Percentiles rank a stretch among this genome's conserved stretches.
Conservation (phyloP, 2,329 filamentous ascomycete species). For the Eutypella sp. region DNA sequence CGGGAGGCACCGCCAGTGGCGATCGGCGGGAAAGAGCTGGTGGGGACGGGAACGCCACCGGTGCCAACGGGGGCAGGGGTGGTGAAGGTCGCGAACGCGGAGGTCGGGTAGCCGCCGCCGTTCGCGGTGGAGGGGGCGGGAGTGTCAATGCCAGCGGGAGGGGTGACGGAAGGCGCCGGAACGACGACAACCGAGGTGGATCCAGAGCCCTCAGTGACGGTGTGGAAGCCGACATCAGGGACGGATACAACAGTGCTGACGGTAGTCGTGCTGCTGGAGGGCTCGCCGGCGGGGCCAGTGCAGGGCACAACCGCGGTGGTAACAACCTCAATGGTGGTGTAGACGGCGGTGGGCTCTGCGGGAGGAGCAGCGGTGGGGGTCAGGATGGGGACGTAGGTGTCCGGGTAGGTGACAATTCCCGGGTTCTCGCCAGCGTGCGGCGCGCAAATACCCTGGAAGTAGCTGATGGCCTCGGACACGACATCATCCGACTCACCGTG, state of each 20-base stretch:
- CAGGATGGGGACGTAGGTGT: slow-evolving; percentile 57
- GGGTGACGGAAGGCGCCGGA: slow-evolving; percentile 20
- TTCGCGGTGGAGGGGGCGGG: slow-evolving; percentile 21
- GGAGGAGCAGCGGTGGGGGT: slow-evolving; percentile 42
- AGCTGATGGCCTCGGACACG: slow-evolving; percentile 67
- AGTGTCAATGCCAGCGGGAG: slow-evolving; percentile 19
- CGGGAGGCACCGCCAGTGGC: slow-evolving; percentile 29
- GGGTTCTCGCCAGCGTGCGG: slow-evolving; percentile 70
- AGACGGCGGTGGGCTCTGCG: slow-evolving; percentile 32
- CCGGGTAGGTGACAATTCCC: slow-evolving; percentile 73
- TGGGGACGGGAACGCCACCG: slow-evolving; percentile 21
- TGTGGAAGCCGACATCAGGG: slow-evolving; percentile 35
- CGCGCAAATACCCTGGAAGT: slow-evolving; percentile 90
- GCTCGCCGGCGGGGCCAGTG: slow-evolving; percentile 40
- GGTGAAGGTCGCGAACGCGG: slow-evolving; percentile 30
- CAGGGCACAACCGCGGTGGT: slow-evolving; percentile 49
- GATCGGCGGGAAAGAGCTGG: slow-evolving; percentile 16
- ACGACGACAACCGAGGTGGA: slow-evolving; percentile 38
- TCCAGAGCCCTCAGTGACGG: slow-evolving; percentile 25
- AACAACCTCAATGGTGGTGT: slow-evolving; percentile 43
- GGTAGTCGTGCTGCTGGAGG: slow-evolving; percentile 43
- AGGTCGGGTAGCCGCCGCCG: slow-evolving; percentile 33
- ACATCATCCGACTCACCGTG: slow-evolving; percentile 64
- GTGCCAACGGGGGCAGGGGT: slow-evolving; percentile 34
- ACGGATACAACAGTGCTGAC: slow-evolving; percentile 42